Conservation (phyloP, 2,329 filamentous ascomycete species). For the Exophiala sp. region DNA sequence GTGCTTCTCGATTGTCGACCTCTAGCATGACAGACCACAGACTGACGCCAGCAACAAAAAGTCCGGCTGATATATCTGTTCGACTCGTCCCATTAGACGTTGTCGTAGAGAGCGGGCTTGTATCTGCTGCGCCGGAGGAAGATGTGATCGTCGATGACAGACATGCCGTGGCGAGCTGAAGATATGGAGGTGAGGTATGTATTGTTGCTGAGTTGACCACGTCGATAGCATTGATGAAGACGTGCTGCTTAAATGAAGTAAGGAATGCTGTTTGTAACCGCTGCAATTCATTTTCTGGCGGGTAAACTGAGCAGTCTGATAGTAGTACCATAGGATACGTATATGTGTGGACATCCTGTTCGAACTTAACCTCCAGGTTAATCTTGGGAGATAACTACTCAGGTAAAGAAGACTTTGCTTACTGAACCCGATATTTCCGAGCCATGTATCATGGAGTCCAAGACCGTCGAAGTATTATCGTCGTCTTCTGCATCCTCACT, state of each 20-base stretch:
- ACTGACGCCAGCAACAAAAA: conserved; percentile 4
- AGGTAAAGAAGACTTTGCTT: background rate
- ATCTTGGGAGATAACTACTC: background rate
- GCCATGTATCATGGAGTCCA: conserved; percentile 1
- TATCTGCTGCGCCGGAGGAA: background rate
- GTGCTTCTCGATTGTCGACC: conserved; percentile 13
- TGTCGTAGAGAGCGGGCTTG: background rate
- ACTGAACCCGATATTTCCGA: background rate
- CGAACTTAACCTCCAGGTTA: too few relatives aligned
- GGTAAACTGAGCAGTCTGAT: conserved; percentile 3
- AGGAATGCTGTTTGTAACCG: conserved; percentile 5
- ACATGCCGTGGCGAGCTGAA: conserved; percentile 10
- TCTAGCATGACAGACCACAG: conserved; percentile 11
- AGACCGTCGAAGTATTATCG: background rate
- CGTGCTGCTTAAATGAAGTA: conserved; percentile 6
- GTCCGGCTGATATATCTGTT: background rate
- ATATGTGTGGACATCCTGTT: conserved; percentile 3
- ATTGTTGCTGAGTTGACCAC: background rate
- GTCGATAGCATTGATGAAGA: conserved; percentile 9
- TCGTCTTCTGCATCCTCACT: conserved; percentile 4
- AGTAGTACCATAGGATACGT: conserved; percentile 15
- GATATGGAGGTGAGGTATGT: conserved; percentile 7
- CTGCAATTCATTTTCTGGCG: conserved; percentile 1
- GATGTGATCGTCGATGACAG: conserved; percentile 2
- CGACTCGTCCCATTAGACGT: background rate